A percentile compares a stretch with the other conserved stretches of the same genome.
Evolutionary conservation across 192 early-diverging fungal genomes (phyloP).

Genomic region (Thamnidium elegans): DNA sequence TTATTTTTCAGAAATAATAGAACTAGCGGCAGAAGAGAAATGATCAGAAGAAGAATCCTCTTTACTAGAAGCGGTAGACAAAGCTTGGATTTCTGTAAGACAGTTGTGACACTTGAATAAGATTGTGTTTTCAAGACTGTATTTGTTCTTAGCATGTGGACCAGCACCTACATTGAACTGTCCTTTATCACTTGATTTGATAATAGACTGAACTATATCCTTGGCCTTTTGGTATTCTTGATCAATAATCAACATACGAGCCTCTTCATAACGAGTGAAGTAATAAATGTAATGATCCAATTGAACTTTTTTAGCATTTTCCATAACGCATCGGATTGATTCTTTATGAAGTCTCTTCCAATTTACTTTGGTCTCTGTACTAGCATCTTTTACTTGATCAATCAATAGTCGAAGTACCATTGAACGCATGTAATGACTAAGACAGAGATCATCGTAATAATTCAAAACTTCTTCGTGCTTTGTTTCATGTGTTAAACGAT

Average conservation of each 20-base stretch:
- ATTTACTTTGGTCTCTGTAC: slow-evolving; percentile 9
- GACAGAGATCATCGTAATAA: slow-evolving; percentile 78
- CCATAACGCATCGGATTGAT: slow-evolving; percentile 48
- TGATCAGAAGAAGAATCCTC: too few relatives aligned
- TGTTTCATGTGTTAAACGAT: slow-evolving; percentile 21
- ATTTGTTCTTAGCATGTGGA: slow-evolving; percentile 57
- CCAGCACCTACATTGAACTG: slow-evolving; percentile 28
- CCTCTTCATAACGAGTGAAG: slow-evolving; percentile 56
- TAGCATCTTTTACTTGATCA: slow-evolving; percentile 37
- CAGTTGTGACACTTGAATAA: slow-evolving; percentile 60
- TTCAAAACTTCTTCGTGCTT: slow-evolving; percentile 41
- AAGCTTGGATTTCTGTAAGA: slow-evolving; percentile 29
- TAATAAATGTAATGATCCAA: slow-evolving; percentile 65
- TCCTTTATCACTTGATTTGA: slow-evolving; percentile 37
- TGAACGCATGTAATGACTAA: slow-evolving; percentile 68
- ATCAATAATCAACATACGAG: slow-evolving; percentile 48
- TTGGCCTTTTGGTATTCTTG: slow-evolving; percentile 41
- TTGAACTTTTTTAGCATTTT: slow-evolving; percentile 52
- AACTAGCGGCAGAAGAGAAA: too few relatives aligned
- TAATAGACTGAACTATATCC: slow-evolving; percentile 47
- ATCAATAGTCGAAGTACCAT: slow-evolving; percentile 61
- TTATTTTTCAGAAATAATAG: too few relatives aligned
- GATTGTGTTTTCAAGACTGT: slow-evolving; percentile 63
- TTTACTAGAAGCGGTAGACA: not conserved
- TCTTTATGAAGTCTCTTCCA: slow-evolving; percentile 20